These are phyloP conservation scores for Gonapodya sp. DNA, from an alignment of 192 early-diverging fungal species.

Conservation along the genomic window DNA sequence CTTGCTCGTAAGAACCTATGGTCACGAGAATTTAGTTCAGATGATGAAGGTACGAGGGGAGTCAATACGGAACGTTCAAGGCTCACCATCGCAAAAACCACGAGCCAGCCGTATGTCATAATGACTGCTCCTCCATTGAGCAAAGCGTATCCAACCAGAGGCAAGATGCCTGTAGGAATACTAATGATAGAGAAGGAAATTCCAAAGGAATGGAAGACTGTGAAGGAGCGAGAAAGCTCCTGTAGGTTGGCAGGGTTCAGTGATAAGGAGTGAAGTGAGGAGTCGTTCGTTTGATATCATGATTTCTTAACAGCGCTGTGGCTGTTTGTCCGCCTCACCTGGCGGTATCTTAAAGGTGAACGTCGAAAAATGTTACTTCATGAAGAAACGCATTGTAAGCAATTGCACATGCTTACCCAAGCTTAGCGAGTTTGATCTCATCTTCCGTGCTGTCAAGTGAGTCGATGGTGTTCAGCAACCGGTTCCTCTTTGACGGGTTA, in stretches of 20 bases:
- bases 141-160: slow-evolving; percentile 38
- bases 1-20: neutral
- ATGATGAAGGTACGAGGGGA: too few species aligned
- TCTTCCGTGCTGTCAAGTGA: neutral
- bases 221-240: slow-evolving; percentile 38
- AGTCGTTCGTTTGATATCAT: neutral
- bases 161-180: slow-evolving; percentile 38
- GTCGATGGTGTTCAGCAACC: neutral
- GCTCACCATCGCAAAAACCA: slow-evolving; percentile 20
- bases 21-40: too few species aligned
- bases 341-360: too few species aligned
- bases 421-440: neutral
- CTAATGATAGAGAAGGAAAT: slow-evolving; percentile 44
- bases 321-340: too few species aligned
- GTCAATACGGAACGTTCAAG: too few species aligned
- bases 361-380: too few species aligned
- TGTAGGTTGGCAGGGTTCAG: slow-evolving; percentile 6
- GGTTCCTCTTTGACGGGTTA: neutral
- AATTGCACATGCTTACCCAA: too few species aligned
- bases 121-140: slow-evolving; percentile 34
- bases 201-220: slow-evolving; percentile 39
- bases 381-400: neutral
- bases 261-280: neutral
- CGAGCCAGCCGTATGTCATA: slow-evolving; percentile 44
- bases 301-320: too few species aligned